Base-by-base conservation (phyloP, 768 basidiomycete species). In the Rhizopogon roseolus region DNA sequence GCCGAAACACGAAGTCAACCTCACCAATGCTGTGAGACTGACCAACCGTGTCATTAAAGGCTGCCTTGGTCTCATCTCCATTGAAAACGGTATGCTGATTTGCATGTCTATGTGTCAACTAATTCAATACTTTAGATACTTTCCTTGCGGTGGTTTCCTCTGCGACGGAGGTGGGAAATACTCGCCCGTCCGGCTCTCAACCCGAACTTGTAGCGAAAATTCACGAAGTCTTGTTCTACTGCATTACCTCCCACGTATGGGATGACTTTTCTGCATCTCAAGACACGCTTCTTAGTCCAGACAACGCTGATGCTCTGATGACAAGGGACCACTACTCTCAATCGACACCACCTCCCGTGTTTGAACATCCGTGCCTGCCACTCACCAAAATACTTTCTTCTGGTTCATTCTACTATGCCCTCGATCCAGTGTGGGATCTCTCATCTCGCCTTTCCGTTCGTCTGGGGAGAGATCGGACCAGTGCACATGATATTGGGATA, bases 371-470 rank as follows among this genome's bases (percentile, higher is more conserved):
- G 2, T 98, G 95, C 67, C 68, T 82, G 56, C 88, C 93, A 0
- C 80, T 98, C 62, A 86, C 83, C 44, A 97, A 96, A 70, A 93
- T 98, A 52, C 73, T 99, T 4, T 88, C 91, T 29, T 88, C 88
- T 22, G 94, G 94, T 5, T 85, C 88, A 1, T 99, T 99, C 73
- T 99, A 98, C 71, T 97, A 90, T 64, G 86, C 97, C 2, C 64
- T 86, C 27, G 85, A 85, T 61, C 81, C 88, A 0, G 76, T 80
- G 6, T 98, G 95, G 92, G 95, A 98, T 68, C 73, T 98, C 29
- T 93, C 93, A 4, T 87, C 91, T 1, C 76, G 95, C 42, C 75
- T 98, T 38, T 74, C 86, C 14, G 79, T 84, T 34, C 81, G 94
- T 3, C 68, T 94, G 48, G 70, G 77, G 54, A 74, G 81, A 66